Base-by-base conservation (phyloP, 371 early-diverging fungal species). In the Parasitella parasitica region DNA sequence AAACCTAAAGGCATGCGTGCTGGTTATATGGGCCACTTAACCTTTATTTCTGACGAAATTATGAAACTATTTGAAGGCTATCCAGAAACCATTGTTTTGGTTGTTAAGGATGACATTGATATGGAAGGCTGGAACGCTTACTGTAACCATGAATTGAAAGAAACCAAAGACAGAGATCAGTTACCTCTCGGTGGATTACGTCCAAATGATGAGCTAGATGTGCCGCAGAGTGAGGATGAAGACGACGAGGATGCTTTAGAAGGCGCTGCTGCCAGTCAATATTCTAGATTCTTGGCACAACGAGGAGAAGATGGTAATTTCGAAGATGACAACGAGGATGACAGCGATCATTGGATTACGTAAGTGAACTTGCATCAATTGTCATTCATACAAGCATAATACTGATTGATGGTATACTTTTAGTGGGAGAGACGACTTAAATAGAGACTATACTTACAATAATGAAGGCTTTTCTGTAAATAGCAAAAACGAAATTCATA, bases 1-100 rank as follows among this genome's bases (percentile, higher is more conserved):
- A 69, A 83, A 63, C 94, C 95, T 4, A 93, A 91, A 54, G 96
- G 96, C n/a, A 87, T 91, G 48, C 87, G 96, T 32, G 81, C 95
- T 18, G 98, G 97, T 4, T 96, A 93, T 70, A 98, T 98, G 98
- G 98, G 98, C 4, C 97, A 98, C 63, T 78, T 97, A 67, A 96
- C 96, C 0, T 93, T 94, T 55, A 95, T 98, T 59, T 88, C 96
- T 26, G 98, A 98, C 62, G 97, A 96, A 67, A 89, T 95, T 0
- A 90, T 91, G 60, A 92, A 93, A 63, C 68, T 96, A 34, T 71
- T 94, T 38, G 97, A 97, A 67, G 77, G 88, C 9, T 81, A 79
- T 32, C 82, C 81, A 6, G 76, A 79, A 2, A 80, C 81, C 13
- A 75, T 86, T 48, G 86, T 86, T 38, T 67, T 78, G 37, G 76